Evolutionary conservation across 2,329 filamentous ascomycete genomes (phyloP).

Genomic region (Sordariomycetes sp.): DNA sequence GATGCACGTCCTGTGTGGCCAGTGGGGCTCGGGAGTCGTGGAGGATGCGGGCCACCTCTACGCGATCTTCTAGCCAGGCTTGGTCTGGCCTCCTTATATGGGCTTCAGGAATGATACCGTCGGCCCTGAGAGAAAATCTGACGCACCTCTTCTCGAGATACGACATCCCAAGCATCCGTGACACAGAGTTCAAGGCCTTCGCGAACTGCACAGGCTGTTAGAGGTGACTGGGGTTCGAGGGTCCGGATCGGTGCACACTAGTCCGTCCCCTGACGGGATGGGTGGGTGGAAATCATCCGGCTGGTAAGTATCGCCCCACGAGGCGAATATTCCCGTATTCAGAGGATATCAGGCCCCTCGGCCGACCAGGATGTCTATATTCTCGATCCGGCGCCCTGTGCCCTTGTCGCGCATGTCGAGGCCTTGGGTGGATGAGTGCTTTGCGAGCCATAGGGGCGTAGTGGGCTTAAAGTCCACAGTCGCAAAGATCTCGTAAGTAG

Average conservation of each 20-base stretch:
- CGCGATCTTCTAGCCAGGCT: not conserved
- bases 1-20: not conserved
- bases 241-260: not conserved
- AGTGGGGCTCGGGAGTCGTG: not conserved
- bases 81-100: not conserved
- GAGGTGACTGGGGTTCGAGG: not conserved
- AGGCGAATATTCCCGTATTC: not conserved
- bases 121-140: not conserved
- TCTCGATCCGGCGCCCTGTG: not conserved
- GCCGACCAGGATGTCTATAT: not conserved
- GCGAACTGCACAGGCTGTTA: not conserved
- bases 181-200: not conserved
- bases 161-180: not conserved
- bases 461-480: not conserved
- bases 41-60: not conserved
- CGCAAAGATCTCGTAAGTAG: not conserved
- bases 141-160: not conserved
- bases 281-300: not conserved
- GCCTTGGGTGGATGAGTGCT: not conserved
- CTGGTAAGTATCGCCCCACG: not conserved
- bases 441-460: not conserved
- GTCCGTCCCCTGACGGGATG: not conserved
- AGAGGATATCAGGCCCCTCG: not conserved
- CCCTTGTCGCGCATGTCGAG: not conserved
- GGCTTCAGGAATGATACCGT: not conserved